Conservation (phyloP, 192 early-diverging fungal species). For the Radiomyces spectabilis region DNA sequence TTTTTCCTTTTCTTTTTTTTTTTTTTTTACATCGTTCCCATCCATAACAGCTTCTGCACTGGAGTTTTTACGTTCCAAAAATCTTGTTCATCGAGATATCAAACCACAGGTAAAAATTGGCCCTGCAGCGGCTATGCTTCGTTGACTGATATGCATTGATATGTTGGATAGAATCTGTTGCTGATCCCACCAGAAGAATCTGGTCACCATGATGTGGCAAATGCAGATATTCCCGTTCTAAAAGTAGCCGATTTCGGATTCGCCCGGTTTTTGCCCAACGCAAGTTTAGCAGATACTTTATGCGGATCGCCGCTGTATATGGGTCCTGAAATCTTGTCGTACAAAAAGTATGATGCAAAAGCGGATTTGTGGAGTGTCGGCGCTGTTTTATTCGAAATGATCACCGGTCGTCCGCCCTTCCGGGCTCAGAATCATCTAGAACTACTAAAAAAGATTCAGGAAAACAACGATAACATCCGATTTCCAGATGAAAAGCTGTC, state of each 20-base stretch:
- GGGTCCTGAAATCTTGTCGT: slow-evolving; percentile 82
- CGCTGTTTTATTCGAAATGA: slow-evolving; percentile 91
- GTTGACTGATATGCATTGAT: neutral
- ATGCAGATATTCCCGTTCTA: slow-evolving; percentile 64
- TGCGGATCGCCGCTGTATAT: slow-evolving; percentile 97
- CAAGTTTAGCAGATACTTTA: slow-evolving; percentile 88
- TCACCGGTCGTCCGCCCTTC: slow-evolving; percentile 86
- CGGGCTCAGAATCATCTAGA: slow-evolving; percentile 92
- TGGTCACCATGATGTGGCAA: slow-evolving; percentile 27
- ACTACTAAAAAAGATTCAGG: slow-evolving; percentile 84
- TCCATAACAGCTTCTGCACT: slow-evolving; percentile 82
- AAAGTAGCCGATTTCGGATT: slow-evolving; percentile 99
- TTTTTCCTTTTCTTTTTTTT: slow-evolving; percentile 2
- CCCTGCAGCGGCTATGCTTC: no score
- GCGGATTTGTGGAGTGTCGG: slow-evolving; percentile 97
- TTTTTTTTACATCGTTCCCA: no score
- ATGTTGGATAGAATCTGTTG: slow-evolving; percentile 70
- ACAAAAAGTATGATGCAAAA: slow-evolving; percentile 91
- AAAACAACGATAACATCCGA: slow-evolving; percentile 70
- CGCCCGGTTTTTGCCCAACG: slow-evolving; percentile 76
- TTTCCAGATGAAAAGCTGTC: slow-evolving; percentile 72
- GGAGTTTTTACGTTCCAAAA: slow-evolving; percentile 76
- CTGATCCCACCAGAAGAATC: slow-evolving; percentile 51
- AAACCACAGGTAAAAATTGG: slow-evolving; percentile 85
- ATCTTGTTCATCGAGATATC: slow-evolving; percentile 93